Conservation (phyloP, 306 rosid genomes). For the Myrica gale region DNA sequence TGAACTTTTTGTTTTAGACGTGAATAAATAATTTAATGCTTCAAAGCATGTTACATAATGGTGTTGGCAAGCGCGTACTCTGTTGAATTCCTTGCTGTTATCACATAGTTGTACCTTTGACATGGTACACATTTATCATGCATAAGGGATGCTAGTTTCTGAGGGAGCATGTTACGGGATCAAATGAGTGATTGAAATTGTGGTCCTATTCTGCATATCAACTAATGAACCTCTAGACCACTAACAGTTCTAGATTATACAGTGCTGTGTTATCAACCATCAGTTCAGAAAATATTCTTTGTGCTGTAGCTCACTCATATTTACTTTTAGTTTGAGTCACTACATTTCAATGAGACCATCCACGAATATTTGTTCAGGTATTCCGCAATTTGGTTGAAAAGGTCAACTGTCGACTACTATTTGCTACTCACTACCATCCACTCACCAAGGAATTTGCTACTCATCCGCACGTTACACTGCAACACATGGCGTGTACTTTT, state of each 20-base stretch:
- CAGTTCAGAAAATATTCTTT: background rate
- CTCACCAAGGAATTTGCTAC: constrained; percentile 88
- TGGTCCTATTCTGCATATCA: too few species aligned
- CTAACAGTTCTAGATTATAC: background rate
- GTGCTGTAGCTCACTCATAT: background rate
- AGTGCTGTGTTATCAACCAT: background rate
- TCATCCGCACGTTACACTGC: constrained; percentile 82
- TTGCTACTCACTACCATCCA: constrained; percentile 95
- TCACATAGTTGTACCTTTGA: background rate
- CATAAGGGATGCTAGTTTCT: background rate
- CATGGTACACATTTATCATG: background rate
- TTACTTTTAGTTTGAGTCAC: background rate
- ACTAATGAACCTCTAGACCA: background rate
- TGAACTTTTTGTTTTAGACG: constrained; percentile 1
- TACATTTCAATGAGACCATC: constrained; percentile 8
- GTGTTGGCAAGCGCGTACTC: background rate
- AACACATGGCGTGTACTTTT: constrained; percentile 93
- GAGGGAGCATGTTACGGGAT: background rate
- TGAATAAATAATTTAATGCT: background rate
- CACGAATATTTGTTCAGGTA: constrained; percentile 51
- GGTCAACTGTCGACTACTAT: constrained; percentile 86
- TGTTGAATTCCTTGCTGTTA: background rate
- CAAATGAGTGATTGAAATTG: background rate
- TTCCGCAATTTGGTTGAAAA: constrained; percentile 84
- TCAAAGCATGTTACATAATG: constrained; percentile 1